Conservation (phyloP, 2,329 filamentous ascomycete species). For the Sporothrix brunneoviolacea region DNA sequence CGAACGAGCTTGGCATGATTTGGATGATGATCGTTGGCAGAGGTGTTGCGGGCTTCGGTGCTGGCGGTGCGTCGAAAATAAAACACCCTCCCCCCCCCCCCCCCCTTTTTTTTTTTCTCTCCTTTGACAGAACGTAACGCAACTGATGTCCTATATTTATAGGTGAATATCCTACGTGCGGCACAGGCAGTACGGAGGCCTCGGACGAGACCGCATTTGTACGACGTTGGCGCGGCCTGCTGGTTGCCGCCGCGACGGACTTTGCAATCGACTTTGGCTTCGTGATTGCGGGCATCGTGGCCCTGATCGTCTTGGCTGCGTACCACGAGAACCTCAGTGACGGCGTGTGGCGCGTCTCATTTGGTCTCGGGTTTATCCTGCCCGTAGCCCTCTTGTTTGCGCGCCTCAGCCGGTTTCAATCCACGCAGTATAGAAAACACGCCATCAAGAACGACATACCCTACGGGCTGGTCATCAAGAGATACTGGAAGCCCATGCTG, state of each 20-base stretch:
- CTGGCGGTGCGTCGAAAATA: constrained; percentile 33
- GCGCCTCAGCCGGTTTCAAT: constrained; percentile 38
- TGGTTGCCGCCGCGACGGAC: constrained; percentile 43
- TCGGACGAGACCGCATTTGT: constrained; percentile 2
- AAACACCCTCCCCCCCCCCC: too few species aligned
- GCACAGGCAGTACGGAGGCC: too few species aligned
- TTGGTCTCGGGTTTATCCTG: constrained; percentile 46
- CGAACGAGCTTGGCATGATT: constrained; percentile 33
- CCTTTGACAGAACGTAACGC: constrained; percentile 1
- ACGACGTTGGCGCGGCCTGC: constrained; percentile 1
- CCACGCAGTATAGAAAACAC: constrained; percentile 18
- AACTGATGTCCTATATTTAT: too few species aligned
- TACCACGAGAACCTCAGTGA: constrained; percentile 34
- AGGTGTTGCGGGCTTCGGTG: constrained; percentile 36
- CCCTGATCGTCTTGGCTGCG: constrained; percentile 63
- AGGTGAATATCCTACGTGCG: too few species aligned
- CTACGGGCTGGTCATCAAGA: constrained; percentile 39
- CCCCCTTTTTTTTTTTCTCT: too few species aligned
- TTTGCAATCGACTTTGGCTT: constrained; percentile 48
- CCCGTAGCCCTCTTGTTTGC: constrained; percentile 46
- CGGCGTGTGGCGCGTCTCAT: constrained; percentile 44
- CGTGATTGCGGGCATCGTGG: constrained; percentile 78
- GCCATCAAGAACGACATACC: constrained; percentile 34
- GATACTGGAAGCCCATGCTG: constrained; percentile 43
- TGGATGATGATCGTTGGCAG: constrained; percentile 44